Percentiles rank a stretch among this genome's conserved stretches.
These are phyloP conservation scores for Falciphora oryzae DNA, from an alignment of 2,329 filamentous ascomycete species.

Conservation along the genomic window DNA sequence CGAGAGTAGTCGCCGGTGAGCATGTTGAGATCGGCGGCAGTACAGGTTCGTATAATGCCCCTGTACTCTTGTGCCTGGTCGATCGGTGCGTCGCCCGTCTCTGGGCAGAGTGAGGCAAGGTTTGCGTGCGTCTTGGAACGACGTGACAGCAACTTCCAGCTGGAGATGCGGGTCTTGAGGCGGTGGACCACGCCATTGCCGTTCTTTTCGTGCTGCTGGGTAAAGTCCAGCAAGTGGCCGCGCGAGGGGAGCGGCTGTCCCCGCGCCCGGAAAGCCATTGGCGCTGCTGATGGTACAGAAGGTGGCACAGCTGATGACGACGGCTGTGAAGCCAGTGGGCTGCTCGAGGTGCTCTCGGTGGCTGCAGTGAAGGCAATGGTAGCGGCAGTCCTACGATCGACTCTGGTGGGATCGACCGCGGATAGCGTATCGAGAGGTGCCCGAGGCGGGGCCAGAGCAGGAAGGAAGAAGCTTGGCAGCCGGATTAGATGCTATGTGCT, in stretches of 20 bases:
- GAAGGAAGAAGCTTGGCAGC: too few relatives aligned
- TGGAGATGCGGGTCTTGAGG: slow-evolving; percentile 4
- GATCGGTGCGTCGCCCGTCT: background rate
- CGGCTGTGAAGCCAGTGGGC: background rate
- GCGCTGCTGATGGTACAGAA: background rate
- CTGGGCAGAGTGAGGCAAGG: background rate
- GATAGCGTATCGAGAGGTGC: background rate
- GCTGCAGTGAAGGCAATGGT: slow-evolving; percentile 4
- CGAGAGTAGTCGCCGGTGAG: background rate
- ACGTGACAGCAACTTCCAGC: slow-evolving; percentile 2
- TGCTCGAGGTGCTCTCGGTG: background rate
- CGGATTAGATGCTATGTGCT: too few relatives aligned
- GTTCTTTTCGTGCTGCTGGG: background rate
- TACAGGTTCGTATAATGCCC: background rate
- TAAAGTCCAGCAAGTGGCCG: background rate
- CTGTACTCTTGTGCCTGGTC: background rate
- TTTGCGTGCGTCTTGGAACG: slow-evolving; percentile 6
- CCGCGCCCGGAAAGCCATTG: slow-evolving; percentile 4
- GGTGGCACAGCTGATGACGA: background rate
- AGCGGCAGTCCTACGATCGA: background rate
- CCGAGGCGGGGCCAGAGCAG: too few relatives aligned
- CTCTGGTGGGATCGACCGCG: background rate
- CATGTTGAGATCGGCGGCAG: background rate
- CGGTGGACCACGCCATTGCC: slow-evolving; percentile 6
- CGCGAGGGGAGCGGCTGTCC: slow-evolving; percentile 1